A percentile compares a stretch with the other conserved stretches of the same genome.
Conservation (phyloP, 352 stramenopile genomes). For the Phytophthora lateralis region DNA sequence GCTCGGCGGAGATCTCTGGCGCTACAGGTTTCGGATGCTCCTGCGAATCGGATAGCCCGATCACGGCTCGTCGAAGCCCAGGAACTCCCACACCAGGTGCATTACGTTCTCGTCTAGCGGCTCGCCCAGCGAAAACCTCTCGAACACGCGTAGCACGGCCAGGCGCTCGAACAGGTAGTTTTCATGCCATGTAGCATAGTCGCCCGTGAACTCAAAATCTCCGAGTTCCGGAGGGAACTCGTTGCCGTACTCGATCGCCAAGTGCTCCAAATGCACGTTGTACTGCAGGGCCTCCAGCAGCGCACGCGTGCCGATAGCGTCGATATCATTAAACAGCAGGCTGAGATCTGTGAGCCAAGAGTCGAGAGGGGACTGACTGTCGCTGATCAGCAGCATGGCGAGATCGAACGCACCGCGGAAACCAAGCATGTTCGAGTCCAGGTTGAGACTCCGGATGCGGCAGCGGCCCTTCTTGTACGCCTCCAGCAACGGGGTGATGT, state of each 20-base stretch:
- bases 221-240: conserved; percentile 55
- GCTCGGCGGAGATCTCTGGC: conserved; percentile 21
- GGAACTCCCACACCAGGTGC: conserved; percentile 59
- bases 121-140: conserved; percentile 46
- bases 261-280: conserved; percentile 55
- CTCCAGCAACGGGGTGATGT: conserved; percentile 55
- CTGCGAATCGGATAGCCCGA: conserved; percentile 16
- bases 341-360: conserved; percentile 52
- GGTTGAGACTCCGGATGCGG: conserved; percentile 49
- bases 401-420: conserved; percentile 63
- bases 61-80: conserved; percentile 51
- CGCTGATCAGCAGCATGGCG: conserved; percentile 62
- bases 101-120: conserved; percentile 50
- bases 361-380: conserved; percentile 43
- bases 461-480: conserved; percentile 59
- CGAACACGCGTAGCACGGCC: conserved; percentile 52
- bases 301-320: conserved; percentile 54
- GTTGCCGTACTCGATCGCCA: conserved; percentile 62
- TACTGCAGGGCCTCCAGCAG: conserved; percentile 57
- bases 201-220: conserved; percentile 55
- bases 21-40: conserved; percentile 27
- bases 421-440: conserved; percentile 61
- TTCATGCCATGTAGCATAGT: conserved; percentile 48
- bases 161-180: conserved; percentile 56
- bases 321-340: conserved; percentile 61